Conservation (phyloP, 2,329 filamentous ascomycete genomes). For the Triangularia verruculosa region DNA sequence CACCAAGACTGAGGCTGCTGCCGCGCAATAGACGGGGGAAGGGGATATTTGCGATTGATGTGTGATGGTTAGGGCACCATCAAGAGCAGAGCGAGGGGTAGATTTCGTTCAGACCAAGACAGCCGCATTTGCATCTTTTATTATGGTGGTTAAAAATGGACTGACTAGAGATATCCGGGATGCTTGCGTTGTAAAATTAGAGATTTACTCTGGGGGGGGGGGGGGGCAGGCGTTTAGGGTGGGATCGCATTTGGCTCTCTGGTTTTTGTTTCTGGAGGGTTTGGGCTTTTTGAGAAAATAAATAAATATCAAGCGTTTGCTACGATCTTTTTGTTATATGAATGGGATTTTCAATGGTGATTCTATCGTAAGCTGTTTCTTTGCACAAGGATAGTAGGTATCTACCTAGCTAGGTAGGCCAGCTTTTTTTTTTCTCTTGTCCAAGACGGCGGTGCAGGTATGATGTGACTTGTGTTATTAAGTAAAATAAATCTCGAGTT, state of each 20-base stretch:
- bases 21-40: slow-evolving; percentile 18
- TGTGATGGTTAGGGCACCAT: not conserved
- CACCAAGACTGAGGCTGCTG: slow-evolving; percentile 40
- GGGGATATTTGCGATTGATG: not conserved
- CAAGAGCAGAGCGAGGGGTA: not conserved
- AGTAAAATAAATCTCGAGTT: no score
- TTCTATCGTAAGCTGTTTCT: not conserved
- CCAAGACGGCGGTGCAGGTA: no score
- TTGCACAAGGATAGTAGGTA: no score
- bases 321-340: not conserved
- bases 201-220: slow-evolving; percentile 1
- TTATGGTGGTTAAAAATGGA: not conserved
- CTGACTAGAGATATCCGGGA: not conserved
- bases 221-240: not conserved
- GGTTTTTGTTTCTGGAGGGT: not conserved
- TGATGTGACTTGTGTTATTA: no score
- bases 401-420: no score
- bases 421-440: no score
- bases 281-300: not conserved
- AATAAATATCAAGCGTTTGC: not conserved
- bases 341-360: not conserved
- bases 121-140: not conserved
- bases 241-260: not conserved
- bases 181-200: not conserved
- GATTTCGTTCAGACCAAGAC: not conserved